phyloP scores from a whole-genome alignment of 306 rosid genomes.

The Argentina anserina region DNA sequence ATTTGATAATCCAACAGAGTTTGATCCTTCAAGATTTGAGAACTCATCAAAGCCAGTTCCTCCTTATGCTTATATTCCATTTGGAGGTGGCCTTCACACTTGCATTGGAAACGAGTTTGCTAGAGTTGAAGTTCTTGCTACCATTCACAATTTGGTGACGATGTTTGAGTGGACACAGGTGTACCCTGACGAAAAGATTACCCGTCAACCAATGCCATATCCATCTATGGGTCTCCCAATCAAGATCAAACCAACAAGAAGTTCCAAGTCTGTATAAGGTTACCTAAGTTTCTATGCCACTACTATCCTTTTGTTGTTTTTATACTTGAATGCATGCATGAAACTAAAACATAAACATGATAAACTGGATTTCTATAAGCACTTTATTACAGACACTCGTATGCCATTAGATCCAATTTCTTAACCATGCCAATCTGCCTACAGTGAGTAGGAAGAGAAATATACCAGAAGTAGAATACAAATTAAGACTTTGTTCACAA shows the following conservation, averaged over 20 bases:
- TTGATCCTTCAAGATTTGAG: conserved; percentile 47
- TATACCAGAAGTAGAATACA: not conserved
- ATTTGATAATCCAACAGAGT: conserved; percentile 37
- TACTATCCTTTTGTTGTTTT: too few relatives aligned
- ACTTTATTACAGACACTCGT: too few relatives aligned
- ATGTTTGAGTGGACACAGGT: conserved; percentile 44
- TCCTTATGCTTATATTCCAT: conserved; percentile 44
- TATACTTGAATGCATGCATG: too few relatives aligned
- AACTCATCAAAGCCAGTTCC: conserved; percentile 45
- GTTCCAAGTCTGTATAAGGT: not conserved
- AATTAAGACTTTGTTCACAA: too few relatives aligned
- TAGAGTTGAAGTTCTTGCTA: conserved; percentile 40
- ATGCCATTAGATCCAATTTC: too few relatives aligned
- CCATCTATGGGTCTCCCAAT: conserved; percentile 50
- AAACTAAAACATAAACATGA: too few relatives aligned
- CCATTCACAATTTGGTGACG: conserved; percentile 42
- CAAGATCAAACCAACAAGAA: conserved; percentile 38
- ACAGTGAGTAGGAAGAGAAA: not conserved
- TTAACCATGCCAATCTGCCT: not conserved
- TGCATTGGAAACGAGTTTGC: conserved; percentile 59
- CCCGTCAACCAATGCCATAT: conserved; percentile 49
- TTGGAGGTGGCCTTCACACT: conserved; percentile 43
- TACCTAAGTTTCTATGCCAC: too few relatives aligned
- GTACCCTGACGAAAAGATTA: conserved; percentile 34
- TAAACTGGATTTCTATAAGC: too few relatives aligned